Evolutionary conservation across 2,329 filamentous ascomycete species (phyloP).

Genomic region (Monosporascus ibericus): DNA sequence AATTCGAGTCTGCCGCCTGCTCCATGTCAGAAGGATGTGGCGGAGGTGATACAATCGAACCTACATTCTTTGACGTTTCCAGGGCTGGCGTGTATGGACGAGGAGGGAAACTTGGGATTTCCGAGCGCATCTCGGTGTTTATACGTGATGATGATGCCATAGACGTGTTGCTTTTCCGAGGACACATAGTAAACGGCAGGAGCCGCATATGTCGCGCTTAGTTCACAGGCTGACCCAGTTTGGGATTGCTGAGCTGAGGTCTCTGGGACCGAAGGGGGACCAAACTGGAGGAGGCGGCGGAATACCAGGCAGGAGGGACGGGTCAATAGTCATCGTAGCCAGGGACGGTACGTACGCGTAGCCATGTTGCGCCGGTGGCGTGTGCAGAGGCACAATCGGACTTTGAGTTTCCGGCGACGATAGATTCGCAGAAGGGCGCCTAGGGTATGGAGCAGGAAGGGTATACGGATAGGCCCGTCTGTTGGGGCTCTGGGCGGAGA

Average conservation of each 20-base stretch:
- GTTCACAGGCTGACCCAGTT: neutral
- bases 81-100: slow-evolving; percentile 5
- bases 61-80: neutral
- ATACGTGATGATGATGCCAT: neutral
- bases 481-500: slow-evolving; percentile 4
- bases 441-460: slow-evolving; percentile 13
- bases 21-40: neutral
- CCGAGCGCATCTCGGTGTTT: neutral
- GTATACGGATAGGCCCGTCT: slow-evolving; percentile 3
- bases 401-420: neutral
- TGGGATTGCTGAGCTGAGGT: neutral
- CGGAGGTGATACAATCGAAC: neutral
- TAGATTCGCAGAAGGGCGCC: slow-evolving; percentile 6
- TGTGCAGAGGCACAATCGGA: neutral
- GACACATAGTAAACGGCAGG: neutral
- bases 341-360: neutral
- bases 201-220: neutral
- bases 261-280: neutral
- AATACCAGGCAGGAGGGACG: neutral
- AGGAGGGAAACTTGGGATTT: slow-evolving; percentile 1
- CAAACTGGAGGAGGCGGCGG: neutral
- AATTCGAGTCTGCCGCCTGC: neutral
- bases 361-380: neutral
- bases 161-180: neutral
- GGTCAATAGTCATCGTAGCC: neutral